phyloP scores from a whole-genome alignment of 805 yeast species.

The Yarrowia sp. region DNA sequence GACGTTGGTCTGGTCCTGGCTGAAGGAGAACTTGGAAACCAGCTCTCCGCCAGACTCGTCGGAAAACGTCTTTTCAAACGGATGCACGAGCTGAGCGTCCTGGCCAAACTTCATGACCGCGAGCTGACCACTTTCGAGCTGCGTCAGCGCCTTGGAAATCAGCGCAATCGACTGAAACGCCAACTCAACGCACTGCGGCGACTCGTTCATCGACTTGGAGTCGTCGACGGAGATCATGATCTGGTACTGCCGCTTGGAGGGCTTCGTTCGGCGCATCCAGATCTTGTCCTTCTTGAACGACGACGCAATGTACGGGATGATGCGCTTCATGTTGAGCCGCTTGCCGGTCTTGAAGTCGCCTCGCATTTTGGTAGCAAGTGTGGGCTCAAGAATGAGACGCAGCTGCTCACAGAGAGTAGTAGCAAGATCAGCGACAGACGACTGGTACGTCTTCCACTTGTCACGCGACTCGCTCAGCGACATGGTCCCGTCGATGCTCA shows the following conservation, averaged over 20 bases:
- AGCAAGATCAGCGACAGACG: constrained; percentile 82
- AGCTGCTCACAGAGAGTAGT: constrained; percentile 88
- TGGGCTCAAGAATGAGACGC: constrained; percentile 89
- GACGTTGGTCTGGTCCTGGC: constrained; percentile 83
- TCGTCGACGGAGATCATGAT: constrained; percentile 97
- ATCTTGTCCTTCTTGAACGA: constrained; percentile 96
- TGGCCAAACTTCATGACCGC: constrained; percentile 91
- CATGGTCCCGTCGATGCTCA: constrained; percentile 36
- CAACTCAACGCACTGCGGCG: constrained; percentile 72
- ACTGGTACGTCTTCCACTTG: constrained; percentile 79
- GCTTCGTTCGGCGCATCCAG: constrained; percentile 96
- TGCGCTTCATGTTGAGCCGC: constrained; percentile 93
- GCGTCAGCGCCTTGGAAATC: constrained; percentile 90
- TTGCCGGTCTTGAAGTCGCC: constrained; percentile 99
- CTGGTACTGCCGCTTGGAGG: constrained; percentile 95
- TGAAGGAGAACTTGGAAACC: constrained; percentile 86
- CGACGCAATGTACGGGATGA: constrained; percentile 96
- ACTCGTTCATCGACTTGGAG: constrained; percentile 95
- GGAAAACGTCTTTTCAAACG: constrained; percentile 81
- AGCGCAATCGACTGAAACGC: constrained; percentile 94
- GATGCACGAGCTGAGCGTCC: constrained; percentile 77
- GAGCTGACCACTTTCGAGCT: constrained; percentile 89
- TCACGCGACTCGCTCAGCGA: constrained; percentile 64
- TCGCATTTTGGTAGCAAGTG: constrained; percentile 86
- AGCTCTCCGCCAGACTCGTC: constrained; percentile 79